phyloP scores from a whole-genome alignment of 208 protist species.

The Endotrypanum monterogeii region DNA sequence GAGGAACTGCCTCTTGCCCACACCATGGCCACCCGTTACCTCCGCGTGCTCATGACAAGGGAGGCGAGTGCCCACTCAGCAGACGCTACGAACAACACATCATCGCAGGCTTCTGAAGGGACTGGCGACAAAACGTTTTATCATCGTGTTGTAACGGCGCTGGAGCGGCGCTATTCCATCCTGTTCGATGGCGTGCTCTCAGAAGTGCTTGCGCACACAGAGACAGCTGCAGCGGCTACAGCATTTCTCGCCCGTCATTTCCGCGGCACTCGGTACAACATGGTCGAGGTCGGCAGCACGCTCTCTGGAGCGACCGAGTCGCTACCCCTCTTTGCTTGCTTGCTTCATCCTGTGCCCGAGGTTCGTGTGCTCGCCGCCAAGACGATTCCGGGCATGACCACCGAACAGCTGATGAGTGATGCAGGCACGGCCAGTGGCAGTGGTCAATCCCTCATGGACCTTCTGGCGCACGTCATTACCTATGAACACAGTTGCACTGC shows the following conservation, averaged over 20 bases:
- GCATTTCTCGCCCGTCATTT: conserved; percentile 76
- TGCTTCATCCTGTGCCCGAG: conserved; percentile 71
- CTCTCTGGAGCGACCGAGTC: conserved; percentile 31
- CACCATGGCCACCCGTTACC: conserved; percentile 40
- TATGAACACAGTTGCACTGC: conserved; percentile 35
- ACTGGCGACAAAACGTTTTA: conserved; percentile 15
- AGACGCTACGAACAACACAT: not conserved
- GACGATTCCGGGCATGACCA: conserved; percentile 51
- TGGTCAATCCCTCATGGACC: conserved; percentile 50
- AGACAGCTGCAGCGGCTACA: conserved; percentile 32
- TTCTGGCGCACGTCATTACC: conserved; percentile 47
- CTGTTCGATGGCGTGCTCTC: conserved; percentile 76
- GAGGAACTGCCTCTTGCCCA: conserved; percentile 67
- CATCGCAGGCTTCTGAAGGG: conserved; percentile 13
- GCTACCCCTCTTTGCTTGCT: conserved; percentile 81
- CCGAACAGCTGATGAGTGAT: conserved; percentile 38
- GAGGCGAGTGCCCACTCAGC: conserved; percentile 20
- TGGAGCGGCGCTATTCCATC: conserved; percentile 70
- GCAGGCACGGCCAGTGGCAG: not conserved
- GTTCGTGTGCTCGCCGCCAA: conserved; percentile 60
- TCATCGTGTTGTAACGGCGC: conserved; percentile 41
- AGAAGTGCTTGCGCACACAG: conserved; percentile 42
- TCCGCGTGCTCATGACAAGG: conserved; percentile 42
- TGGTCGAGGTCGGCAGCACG: conserved; percentile 50
- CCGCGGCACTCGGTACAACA: conserved; percentile 70